Percentiles rank a stretch among this genome's conserved stretches.
phyloP scores from a whole-genome alignment of 805 yeast genomes.

The Candida silvicultrix region DNA sequence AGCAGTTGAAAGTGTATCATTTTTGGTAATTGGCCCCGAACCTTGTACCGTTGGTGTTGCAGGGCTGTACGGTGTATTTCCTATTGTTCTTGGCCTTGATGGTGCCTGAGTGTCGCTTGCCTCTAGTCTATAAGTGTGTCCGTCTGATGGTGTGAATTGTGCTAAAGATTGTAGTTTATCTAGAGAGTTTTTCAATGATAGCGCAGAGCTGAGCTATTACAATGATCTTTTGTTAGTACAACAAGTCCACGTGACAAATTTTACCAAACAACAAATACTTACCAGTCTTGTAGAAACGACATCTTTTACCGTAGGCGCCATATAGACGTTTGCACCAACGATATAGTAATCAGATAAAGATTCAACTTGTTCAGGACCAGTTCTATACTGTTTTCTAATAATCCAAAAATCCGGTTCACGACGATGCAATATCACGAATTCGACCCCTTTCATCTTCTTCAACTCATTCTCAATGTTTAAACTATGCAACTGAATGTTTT shows the following conservation, averaged over 20 bases:
- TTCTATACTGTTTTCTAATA: conserved; percentile 71
- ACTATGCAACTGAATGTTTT: conserved; percentile 28
- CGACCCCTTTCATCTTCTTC: conserved; percentile 75
- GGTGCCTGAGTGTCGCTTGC: conserved; percentile 6
- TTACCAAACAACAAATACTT: conserved; percentile 31
- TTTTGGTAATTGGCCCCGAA: neutral
- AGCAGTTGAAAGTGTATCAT: conserved; percentile 11
- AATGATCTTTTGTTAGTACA: too few relatives aligned
- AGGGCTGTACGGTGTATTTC: conserved; percentile 22
- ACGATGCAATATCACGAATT: conserved; percentile 67
- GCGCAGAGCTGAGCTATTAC: conserved; percentile 14
- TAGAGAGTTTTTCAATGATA: conserved; percentile 39
- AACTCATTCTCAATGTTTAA: conserved; percentile 49
- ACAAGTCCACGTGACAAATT: too few relatives aligned
- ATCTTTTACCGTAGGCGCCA: conserved; percentile 75
- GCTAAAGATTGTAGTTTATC: conserved; percentile 41
- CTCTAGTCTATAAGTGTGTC: conserved; percentile 39
- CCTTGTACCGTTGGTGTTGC: conserved; percentile 13
- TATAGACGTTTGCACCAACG: conserved; percentile 87
- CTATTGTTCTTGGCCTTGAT: conserved; percentile 17
- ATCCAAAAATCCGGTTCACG: conserved; percentile 94
- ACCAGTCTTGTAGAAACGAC: conserved; percentile 66
- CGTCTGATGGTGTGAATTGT: conserved; percentile 53
- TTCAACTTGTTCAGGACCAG: conserved; percentile 41
- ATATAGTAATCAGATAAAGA: conserved; percentile 77